Base-by-base conservation (phyloP, 2,329 filamentous ascomycete species). In the Penicillium sp. region DNA sequence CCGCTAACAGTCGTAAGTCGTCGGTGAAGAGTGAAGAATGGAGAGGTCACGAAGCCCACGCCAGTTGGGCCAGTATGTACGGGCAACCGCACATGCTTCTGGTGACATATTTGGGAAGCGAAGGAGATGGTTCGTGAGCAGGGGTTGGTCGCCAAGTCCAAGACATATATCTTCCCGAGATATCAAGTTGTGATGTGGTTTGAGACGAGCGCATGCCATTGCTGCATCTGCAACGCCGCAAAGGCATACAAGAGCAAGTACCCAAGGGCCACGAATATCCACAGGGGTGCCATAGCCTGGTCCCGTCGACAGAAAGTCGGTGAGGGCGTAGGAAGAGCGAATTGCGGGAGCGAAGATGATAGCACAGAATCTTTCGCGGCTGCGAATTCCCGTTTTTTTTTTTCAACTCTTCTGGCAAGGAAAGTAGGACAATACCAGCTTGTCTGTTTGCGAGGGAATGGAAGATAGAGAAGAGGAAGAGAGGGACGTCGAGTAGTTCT, bases 221-320 rank as follows among this genome's bases (percentile, higher is more conserved):
- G 36, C n/a, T 50, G 49, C 26, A 35, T 37, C 43, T 59, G 51
- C 31, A 56, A 34, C 7, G 48, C 43, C 14, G 62, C 62, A 38
- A 64, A 64, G 15, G 60, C 62, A 39, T 64, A 64, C 13, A 64
- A 50, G 11, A 64, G 54, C 34, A 64, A 41, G 41, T 64, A 64
- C 13, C 60, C 59, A 27, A 63, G 50, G 18, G 55, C 60, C n/a
- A 64, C 57, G 39, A 64, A 58, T 26, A 64, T 44, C 59, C 60
- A 64, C 28, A 64, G 37, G 5, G 45, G 38, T 13, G 44, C 60
- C 60, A 64, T 64, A 7, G 26, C 30, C n/a, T n/a, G 6, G 14
- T n/a, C 4, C 6, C 11, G 25, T 13, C 4, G 5, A n/a, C 11
- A n/a, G 25, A n/a, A 13, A 13, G 14, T 27, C 29, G 20, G 8